Conservation (phyloP, 306 rosid species). For the Lathyrus aphaca region DNA sequence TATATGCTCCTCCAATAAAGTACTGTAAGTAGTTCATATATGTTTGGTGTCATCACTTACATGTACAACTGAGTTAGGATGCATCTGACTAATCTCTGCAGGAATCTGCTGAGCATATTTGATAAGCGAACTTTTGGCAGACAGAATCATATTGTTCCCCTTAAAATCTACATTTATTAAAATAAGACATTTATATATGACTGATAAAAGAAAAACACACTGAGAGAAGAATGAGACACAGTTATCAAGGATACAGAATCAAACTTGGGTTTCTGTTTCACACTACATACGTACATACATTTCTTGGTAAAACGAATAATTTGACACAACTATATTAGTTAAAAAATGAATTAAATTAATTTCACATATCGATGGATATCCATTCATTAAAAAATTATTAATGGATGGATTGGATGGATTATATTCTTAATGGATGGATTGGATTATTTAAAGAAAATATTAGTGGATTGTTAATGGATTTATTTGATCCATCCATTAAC, state of each 20-base stretch:
- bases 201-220: constrained; percentile 18
- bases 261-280: not conserved
- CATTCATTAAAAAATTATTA: no score
- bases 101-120: constrained; percentile 74
- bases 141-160: constrained; percentile 69
- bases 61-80: constrained; percentile 70
- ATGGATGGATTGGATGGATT: no score
- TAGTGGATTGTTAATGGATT: no score
- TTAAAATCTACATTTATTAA: constrained; percentile 58
- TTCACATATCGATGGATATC: no score
- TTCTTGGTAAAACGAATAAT: constrained; percentile 8
- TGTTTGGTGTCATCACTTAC: constrained; percentile 53
- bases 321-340: no score
- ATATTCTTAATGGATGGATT: no score
- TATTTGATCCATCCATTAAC: no score
- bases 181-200: constrained; percentile 27
- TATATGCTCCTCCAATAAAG: not conserved
- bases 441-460: no score
- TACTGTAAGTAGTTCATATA: constrained; percentile 5
- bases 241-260: not conserved
- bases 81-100: constrained; percentile 66
- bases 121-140: constrained; percentile 81
- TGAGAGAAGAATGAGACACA: not conserved
- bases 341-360: no score
- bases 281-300: not conserved